Percentiles rank a stretch among this genome's conserved stretches.
phyloP scores from a whole-genome alignment of 805 yeast genomes.

The Wilhelminamyces savonicus region DNA sequence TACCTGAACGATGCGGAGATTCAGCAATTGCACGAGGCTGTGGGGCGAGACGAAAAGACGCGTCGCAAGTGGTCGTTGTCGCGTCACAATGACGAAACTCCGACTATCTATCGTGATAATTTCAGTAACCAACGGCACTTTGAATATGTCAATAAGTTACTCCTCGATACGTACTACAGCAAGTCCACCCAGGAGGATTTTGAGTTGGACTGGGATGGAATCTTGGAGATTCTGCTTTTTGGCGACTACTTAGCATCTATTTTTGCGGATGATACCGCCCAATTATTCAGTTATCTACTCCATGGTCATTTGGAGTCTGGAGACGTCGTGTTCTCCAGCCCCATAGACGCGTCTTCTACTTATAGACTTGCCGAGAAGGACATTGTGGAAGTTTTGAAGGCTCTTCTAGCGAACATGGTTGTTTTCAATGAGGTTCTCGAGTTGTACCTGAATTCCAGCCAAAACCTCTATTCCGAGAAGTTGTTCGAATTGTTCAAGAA shows the following conservation, averaged over 20 bases:
- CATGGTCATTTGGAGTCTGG: slow-evolving; percentile 13
- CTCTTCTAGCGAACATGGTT: no score
- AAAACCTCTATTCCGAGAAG: slow-evolving; percentile 8
- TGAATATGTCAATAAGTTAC: neutral
- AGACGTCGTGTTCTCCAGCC: slow-evolving; percentile 10
- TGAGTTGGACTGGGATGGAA: slow-evolving; percentile 9
- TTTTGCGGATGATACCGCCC: slow-evolving; percentile 5
- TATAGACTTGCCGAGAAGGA: slow-evolving; percentile 1
- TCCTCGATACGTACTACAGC: slow-evolving; percentile 2
- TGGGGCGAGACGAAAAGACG: no score
- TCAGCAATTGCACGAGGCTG: no score
- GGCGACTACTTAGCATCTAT: slow-evolving; percentile 10
- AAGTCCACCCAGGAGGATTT: slow-evolving; percentile 2
- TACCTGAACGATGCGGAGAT: no score
- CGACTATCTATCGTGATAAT: neutral
- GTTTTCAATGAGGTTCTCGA: slow-evolving; percentile 10
- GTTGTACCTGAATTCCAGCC: slow-evolving; percentile 9
- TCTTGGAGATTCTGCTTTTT: slow-evolving; percentile 14
- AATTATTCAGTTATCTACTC: slow-evolving; percentile 8
- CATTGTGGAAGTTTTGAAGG: slow-evolving; percentile 4
- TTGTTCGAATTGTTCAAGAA: slow-evolving; percentile 11
- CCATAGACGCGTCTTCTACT: slow-evolving; percentile 2
- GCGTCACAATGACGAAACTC: neutral
- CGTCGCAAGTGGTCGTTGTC: no score
- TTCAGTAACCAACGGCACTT: slow-evolving; percentile 1